These are phyloP conservation scores for Silene uniflora DNA, from an alignment of 148 eudicot species.

Conservation along the genomic window DNA sequence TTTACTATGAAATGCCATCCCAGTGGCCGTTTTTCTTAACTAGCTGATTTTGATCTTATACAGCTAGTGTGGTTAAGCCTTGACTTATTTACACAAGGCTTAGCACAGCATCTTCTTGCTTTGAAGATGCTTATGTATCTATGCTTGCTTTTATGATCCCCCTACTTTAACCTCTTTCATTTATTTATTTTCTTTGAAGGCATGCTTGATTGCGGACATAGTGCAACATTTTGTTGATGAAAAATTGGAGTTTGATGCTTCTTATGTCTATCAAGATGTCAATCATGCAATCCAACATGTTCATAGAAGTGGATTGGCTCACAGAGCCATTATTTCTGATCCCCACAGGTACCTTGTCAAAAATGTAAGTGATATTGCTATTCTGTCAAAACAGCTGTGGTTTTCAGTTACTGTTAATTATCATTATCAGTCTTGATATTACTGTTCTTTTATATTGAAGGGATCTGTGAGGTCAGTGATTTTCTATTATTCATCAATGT, in stretches of 20 bases:
- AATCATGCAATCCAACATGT: constrained; percentile 91
- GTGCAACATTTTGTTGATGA: constrained; percentile 98
- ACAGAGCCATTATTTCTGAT: constrained; percentile 75
- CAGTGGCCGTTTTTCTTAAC: not conserved
- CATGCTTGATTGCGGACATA: constrained; percentile 94
- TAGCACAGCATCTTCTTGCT: not conserved
- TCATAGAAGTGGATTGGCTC: constrained; percentile 88
- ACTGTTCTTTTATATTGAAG: not conserved
- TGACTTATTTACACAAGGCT: not conserved
- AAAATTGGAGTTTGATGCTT: constrained; percentile 89
- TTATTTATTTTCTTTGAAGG: constrained; percentile 40
- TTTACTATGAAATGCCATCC: not conserved
- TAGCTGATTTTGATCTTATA: not conserved
- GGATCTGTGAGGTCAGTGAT: not conserved
- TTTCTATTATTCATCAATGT: constrained; percentile 1
- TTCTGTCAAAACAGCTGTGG: not conserved
- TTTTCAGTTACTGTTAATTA: not conserved
- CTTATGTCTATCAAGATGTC: constrained; percentile 89
- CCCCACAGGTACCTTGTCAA: constrained; percentile 88
- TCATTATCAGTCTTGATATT: constrained; percentile 1
- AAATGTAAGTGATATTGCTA: constrained; percentile 57
- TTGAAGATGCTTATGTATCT: not conserved
- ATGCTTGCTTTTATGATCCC: not conserved
- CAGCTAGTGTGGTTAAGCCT: not conserved
- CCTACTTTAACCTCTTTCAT: not conserved